Evolutionary conservation across 1,284 basidiomycete genomes (phyloP).

Genomic region (Spongispora temasekensis): DNA sequence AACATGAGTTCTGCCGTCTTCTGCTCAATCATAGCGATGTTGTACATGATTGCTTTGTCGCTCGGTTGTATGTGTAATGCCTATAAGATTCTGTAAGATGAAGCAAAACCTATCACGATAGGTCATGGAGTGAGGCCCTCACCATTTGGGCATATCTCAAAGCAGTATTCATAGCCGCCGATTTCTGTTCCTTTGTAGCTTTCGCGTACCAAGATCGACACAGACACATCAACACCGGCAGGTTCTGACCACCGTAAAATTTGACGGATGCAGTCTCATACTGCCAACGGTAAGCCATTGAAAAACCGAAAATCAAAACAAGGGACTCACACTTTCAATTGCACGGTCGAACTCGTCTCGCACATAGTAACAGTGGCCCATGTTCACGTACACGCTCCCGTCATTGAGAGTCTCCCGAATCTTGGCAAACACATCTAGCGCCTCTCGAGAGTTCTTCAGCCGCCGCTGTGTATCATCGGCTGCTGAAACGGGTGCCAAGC

Average conservation of each 20-base stretch:
- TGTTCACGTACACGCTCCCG: slow-evolving; percentile 89
- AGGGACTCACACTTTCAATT: slow-evolving; percentile 64
- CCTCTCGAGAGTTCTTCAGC: slow-evolving; percentile 75
- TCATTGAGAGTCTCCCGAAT: slow-evolving; percentile 85
- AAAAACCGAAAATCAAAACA: neutral
- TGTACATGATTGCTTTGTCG: slow-evolving; percentile 89
- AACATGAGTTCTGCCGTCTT: slow-evolving; percentile 90
- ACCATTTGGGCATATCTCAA: slow-evolving; percentile 74
- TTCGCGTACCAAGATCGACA: slow-evolving; percentile 68
- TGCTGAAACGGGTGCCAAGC: slow-evolving; percentile 47
- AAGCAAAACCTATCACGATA: too few species aligned
- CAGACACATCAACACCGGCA: slow-evolving; percentile 77
- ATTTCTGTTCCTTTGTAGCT: slow-evolving; percentile 84
- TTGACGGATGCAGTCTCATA: slow-evolving; percentile 85
- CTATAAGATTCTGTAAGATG: slow-evolving; percentile 45
- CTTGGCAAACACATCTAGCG: slow-evolving; percentile 84
- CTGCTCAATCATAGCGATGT: slow-evolving; percentile 96
- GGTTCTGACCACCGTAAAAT: slow-evolving; percentile 72
- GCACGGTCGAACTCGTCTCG: slow-evolving; percentile 92
- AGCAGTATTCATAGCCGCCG: slow-evolving; percentile 76
- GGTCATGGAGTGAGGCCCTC: neutral
- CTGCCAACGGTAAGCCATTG: too few species aligned
- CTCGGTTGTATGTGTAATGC: slow-evolving; percentile 79
- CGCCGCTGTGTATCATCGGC: slow-evolving; percentile 67
- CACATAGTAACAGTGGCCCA: slow-evolving; percentile 91